phyloP scores from a whole-genome alignment of 805 yeast species.

The Clavispora phyllophila region DNA sequence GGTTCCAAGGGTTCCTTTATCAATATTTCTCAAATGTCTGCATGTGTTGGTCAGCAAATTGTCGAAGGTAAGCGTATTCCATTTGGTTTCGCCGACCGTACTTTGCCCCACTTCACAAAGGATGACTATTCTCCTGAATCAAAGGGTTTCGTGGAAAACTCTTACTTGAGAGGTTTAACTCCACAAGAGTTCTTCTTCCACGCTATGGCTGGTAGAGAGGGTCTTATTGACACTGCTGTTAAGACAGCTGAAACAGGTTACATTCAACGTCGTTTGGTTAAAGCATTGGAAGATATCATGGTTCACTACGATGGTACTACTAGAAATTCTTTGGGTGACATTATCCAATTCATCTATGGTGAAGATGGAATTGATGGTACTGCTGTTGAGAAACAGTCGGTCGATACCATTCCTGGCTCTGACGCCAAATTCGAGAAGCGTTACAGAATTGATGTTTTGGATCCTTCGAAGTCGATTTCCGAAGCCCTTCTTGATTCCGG shows the following conservation, averaged over 20 bases:
- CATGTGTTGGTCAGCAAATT: slow-evolving; percentile 99
- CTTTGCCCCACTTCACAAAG: slow-evolving; percentile 95
- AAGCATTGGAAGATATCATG: slow-evolving; percentile 95
- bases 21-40: slow-evolving; percentile 98
- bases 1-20: slow-evolving; percentile 99
- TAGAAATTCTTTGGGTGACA: slow-evolving; percentile 94
- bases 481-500: slow-evolving; percentile 83
- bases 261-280: slow-evolving; percentile 95
- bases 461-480: slow-evolving; percentile 52
- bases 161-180: slow-evolving; percentile 86
- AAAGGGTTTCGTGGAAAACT: slow-evolving; percentile 94
- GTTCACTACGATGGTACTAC: slow-evolving; percentile 98
- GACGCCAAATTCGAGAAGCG: slow-evolving; percentile 76
- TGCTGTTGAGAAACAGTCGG: slow-evolving; percentile 92
- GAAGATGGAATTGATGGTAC: slow-evolving; percentile 99
- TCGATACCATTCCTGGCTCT: slow-evolving; percentile 94
- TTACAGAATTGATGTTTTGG: slow-evolving; percentile 83
- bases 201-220: slow-evolving; percentile 99
- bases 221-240: slow-evolving; percentile 98
- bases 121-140: slow-evolving; percentile 99
- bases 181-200: slow-evolving; percentile 98
- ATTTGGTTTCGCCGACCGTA: slow-evolving; percentile 93
- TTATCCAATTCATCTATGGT: slow-evolving; percentile 94
- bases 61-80: slow-evolving; percentile 99
- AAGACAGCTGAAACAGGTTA: slow-evolving; percentile 99